phyloP scores from a whole-genome alignment of 176 grass and related monocot genomes.

The Oropetium thomaeum region DNA sequence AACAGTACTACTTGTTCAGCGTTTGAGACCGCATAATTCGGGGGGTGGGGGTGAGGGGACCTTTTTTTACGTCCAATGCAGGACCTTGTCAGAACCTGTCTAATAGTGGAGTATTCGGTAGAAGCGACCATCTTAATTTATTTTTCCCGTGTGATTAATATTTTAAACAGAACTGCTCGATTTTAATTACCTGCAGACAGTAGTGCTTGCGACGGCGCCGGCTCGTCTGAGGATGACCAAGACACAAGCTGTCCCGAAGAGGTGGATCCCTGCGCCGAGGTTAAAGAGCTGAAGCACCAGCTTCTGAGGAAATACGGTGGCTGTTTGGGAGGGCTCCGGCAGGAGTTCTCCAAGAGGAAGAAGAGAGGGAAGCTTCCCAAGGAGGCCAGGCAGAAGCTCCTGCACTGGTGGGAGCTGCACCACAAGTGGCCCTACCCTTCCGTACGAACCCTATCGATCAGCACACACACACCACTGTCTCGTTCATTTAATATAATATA shows the following conservation, averaged over 20 bases:
- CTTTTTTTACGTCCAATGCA: not conserved
- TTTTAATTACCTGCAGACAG: conserved; percentile 26
- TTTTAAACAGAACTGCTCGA: too few relatives aligned
- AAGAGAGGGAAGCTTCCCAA: conserved; percentile 93
- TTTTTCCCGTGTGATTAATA: too few relatives aligned
- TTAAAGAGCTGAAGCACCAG: conserved; percentile 81
- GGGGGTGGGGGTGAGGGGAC: too few relatives aligned
- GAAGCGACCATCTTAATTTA: not conserved
- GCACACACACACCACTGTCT: too few relatives aligned
- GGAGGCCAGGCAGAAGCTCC: conserved; percentile 79
- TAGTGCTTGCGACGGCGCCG: conserved; percentile 43
- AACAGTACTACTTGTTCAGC: not conserved
- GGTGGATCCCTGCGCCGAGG: conserved; percentile 56
- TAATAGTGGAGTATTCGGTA: not conserved
- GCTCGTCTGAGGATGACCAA: conserved; percentile 73
- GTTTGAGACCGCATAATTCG: not conserved
- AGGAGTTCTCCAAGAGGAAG: conserved; percentile 84
- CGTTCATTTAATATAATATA: too few relatives aligned
- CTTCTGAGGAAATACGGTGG: conserved; percentile 85
- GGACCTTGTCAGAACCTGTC: not conserved
- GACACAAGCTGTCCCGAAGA: conserved; percentile 55
- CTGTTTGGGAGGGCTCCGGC: conserved; percentile 63
- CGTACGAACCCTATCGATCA: conserved; percentile 42
- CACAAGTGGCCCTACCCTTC: conserved; percentile 98
- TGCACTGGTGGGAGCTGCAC: conserved; percentile 93